Evolutionary conservation across 1,284 basidiomycete genomes (phyloP), one percentile per base, ranked within the genome.

Genomic region (Rhodotorula sp.): DNA sequence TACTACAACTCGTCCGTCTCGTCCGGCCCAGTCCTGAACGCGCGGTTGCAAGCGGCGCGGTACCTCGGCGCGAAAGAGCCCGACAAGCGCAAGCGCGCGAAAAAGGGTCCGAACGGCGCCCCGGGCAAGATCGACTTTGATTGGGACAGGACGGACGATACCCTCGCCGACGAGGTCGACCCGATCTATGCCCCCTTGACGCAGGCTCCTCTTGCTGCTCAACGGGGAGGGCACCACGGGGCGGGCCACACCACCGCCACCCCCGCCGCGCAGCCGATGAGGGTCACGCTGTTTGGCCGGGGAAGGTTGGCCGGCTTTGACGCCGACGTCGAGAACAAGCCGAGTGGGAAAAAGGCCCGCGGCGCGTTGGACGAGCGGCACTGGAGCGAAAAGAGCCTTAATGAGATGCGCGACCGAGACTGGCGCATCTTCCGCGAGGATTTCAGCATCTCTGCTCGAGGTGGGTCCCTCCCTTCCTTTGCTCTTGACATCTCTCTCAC

Each of bases 341-440:
- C 61, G 6, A 64, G 62, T 15, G 68, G 51, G 44, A 22, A 54
- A 24, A 61, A 61, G 37, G 22, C 42, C 44, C 89, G 90, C 83
- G 84, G 86, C 69, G 88, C 91, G 46, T 83, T 91, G 73, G 93
- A 96, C 79, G 93, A 95, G 79, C 85, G 93, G 73, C 96, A 98
- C 83, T 99, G 96, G 96, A 90, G 90, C 3, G 93, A 97, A n/a
- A 99, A 99, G 82, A 86, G 89, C 2, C 83, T 99, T 45, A 81
- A 84, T 3, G 93, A 98, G 81, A 98, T 99, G 96, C 91, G 90
- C 79, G 96, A 98, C 77, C 86, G 95, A 67, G 95, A 99, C 80
- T 99, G 95, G 95, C 87, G 95, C 78, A 99, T 99, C 80, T 99
- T 99, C 83, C 85, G 95, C 73, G 95, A 99, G 81, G 95, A 99